Base-by-base conservation (phyloP, 2,329 filamentous ascomycete species). In the Pseudopithomyces chartarum region DNA sequence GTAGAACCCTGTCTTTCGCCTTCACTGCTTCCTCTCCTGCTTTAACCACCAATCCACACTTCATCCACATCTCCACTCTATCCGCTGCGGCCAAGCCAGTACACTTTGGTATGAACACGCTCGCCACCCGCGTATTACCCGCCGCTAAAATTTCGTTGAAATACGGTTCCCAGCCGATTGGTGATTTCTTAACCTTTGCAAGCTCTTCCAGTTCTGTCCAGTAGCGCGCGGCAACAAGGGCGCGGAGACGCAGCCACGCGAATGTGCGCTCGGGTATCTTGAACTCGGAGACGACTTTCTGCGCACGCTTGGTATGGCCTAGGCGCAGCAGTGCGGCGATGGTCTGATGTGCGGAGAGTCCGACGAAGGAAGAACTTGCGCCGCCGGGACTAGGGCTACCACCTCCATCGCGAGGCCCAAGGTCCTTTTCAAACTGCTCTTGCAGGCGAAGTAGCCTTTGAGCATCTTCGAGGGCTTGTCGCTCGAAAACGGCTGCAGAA, bases 111-210 rank as follows among this genome's bases (percentile, higher is more conserved):
- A 98, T 87, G 76, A 97, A 98, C 5, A 86, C 75, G 0, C 89
- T 85, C 1, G 95, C 95, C 15, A 97, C 82, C 59, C 93, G 90
- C 5, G 91, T 89, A 71, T 98, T 98, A 44, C 95, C 95, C 1
- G 95, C 95, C 45, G 90, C 88, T 0, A 98, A 81, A 26, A 91
- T 87, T 67, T 96, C 89, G 71, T 95, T 96, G 81, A 91, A 97
- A 78, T 96, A 99, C 0, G 94, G 92, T 87, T 96, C 92, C 95
- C 95, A 99, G 11, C 94, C 94, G 72, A 99, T 98, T 0, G 94
- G 91, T 56, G 90, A 95, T 76, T 93, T 96, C 70, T 90, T 85
- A 38, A 76, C 86, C 69, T 88, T 90, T 34, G 86, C 85, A 65
- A 92, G 85, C 65, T 97, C 93, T 74, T 98, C 93, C 56, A 99